Evolutionary conservation across 2,329 filamentous ascomycete species (phyloP), one percentile per base, ranked within the genome.

Genomic region (Exophiala phaeomuriformis): DNA sequence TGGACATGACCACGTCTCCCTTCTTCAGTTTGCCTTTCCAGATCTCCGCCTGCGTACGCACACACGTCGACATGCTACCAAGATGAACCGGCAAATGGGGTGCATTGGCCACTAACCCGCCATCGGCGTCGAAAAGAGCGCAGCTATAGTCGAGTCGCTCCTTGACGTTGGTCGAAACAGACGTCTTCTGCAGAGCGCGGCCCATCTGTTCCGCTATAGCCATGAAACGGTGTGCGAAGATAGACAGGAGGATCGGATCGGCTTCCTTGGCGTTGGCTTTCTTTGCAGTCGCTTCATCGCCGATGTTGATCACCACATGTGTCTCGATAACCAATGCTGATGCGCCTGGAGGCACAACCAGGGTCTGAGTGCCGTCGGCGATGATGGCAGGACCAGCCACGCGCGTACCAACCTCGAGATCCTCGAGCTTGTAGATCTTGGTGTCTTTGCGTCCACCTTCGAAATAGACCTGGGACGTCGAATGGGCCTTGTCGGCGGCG

Each of bases 291-390:
- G 60, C 72, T 60, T 73, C 71, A 44, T 83, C 82, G 51, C 84
- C 81, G 39, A 93, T 79, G 60, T 95, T 89, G 65, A 96, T 90
- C 4, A 96, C 79, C 5, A 96, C 88, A 64, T 95, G 91, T 0
- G 90, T 95, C 58, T 88, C 78, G 12, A 95, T 83, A 32, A 95
- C 77, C 28, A 90, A 71, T 0, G 90, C 91, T 27, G 82, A 81
- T 2, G 89, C 81, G 31, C 80, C 80, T 0, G 90, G 91, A 0
- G 88, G 87, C 2, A 96, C 83, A 0, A 96, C 88, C 58, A 97
- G 93, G 0, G 91, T 97, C 69, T 96, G 91, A 6, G 64, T 72
- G n/a, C 69, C 69, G 56, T 74, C 90, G 1, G 88, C 88, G 53
- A 95, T 78, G 70, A 95, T 88, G 0, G 90, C 90, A 0, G 90